A percentile compares a stretch with the other conserved stretches of the same genome.
These are phyloP conservation scores for Ganoderma multipileum DNA, from an alignment of 1,284 basidiomycete genomes.

Conservation along the genomic window DNA sequence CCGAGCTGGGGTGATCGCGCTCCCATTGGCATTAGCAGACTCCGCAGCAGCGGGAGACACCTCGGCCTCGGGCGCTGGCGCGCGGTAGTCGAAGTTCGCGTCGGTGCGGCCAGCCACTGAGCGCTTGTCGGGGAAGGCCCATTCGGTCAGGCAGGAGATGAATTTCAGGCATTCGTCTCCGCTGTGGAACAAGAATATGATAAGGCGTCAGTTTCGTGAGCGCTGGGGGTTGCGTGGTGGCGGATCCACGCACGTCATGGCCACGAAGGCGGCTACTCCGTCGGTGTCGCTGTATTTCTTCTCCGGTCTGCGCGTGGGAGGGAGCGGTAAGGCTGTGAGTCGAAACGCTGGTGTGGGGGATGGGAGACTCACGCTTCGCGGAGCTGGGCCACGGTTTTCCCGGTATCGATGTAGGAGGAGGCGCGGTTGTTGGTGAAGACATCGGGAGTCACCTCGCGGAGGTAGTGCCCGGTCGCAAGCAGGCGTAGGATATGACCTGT, in stretches of 20 bases:
- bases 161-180: too few relatives aligned
- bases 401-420: slow-evolving; percentile 55
- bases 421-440: slow-evolving; percentile 42
- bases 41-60: too few relatives aligned
- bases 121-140: slow-evolving; percentile 22
- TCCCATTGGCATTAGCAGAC: neutral
- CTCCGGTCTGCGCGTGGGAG: too few relatives aligned
- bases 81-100: slow-evolving; percentile 8
- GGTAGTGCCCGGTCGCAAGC: too few relatives aligned
- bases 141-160: slow-evolving; percentile 22
- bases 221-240: too few relatives aligned
- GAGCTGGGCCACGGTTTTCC: slow-evolving; percentile 52
- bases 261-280: slow-evolving; percentile 35
- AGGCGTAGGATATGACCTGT: too few relatives aligned
- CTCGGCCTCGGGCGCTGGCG: neutral
- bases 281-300: slow-evolving; percentile 32
- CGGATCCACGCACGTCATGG: neutral
- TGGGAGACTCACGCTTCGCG: slow-evolving; percentile 38
- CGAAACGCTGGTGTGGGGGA: slow-evolving; percentile 16
- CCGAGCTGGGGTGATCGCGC: too few relatives aligned
- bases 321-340: neutral
- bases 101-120: neutral
- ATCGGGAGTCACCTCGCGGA: slow-evolving; percentile 38
- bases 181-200: too few relatives aligned
- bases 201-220: neutral